Evolutionary conservation across 1,284 basidiomycete genomes (phyloP).

Genomic region (Ceratobasidium sp.): DNA sequence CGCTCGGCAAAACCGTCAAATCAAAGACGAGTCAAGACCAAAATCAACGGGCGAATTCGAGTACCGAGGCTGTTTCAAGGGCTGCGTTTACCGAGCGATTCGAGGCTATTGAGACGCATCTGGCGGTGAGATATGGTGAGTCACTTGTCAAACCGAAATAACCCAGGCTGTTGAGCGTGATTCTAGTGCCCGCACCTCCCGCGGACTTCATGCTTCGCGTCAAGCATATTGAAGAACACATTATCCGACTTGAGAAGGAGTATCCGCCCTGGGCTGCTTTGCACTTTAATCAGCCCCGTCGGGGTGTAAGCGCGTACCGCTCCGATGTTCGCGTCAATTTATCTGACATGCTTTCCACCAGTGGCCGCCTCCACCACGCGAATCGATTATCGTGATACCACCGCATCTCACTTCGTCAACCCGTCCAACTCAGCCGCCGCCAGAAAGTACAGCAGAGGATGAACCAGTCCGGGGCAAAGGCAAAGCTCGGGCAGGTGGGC

Average conservation of each 20-base stretch:
- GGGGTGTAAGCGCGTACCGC: conserved; percentile 65
- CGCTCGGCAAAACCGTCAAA: conserved; percentile 56
- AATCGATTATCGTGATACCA: conserved; percentile 54
- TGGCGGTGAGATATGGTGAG: conserved; percentile 74
- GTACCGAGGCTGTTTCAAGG: conserved; percentile 60
- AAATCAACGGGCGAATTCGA: conserved; percentile 42
- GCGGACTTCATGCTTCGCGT: conserved; percentile 67
- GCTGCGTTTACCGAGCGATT: conserved; percentile 62
- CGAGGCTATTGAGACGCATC: conserved; percentile 68
- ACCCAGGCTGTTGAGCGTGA: no score
- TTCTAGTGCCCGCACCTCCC: conserved; percentile 71
- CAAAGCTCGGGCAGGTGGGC: conserved; percentile 46
- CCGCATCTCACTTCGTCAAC: conserved; percentile 59
- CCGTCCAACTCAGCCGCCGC: neutral
- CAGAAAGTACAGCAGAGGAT: neutral
- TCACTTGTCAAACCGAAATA: conserved; percentile 20
- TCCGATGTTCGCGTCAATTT: neutral
- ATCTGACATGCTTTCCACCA: conserved; percentile 46
- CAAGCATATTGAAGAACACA: conserved; percentile 74
- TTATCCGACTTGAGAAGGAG: conserved; percentile 73
- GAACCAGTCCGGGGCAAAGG: conserved; percentile 22
- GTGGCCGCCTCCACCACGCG: conserved; percentile 81
- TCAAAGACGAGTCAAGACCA: conserved; percentile 44
- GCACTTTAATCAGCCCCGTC: conserved; percentile 80
- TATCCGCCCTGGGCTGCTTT: conserved; percentile 83